phyloP scores from a whole-genome alignment of 352 stramenopile genomes.

The Pseudoperonospora humuli region DNA sequence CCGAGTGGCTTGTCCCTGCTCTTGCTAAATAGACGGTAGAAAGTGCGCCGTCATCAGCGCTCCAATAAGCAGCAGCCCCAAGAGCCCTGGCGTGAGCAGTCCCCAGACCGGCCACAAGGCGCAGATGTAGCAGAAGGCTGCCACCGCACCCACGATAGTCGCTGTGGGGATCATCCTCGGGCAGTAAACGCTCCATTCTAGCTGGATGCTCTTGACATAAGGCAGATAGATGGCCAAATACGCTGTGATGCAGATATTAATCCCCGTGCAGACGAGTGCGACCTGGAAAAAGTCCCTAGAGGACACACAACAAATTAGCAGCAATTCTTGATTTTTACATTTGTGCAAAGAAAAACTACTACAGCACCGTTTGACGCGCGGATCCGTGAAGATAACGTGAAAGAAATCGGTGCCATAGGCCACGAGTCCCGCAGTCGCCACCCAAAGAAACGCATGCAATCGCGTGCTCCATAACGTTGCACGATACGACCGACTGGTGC shows the following conservation, averaged over 20 bases:
- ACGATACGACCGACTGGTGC: conserved; percentile 29
- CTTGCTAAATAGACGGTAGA: conserved; percentile 70
- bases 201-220: conserved; percentile 68
- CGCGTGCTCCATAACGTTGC: conserved; percentile 61
- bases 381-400: conserved; percentile 54
- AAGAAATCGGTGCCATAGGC: conserved; percentile 70
- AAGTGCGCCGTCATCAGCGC: conserved; percentile 92
- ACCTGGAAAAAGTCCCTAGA: conserved; percentile 75
- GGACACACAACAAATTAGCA: conserved; percentile 1
- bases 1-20: background rate
- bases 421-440: conserved; percentile 39
- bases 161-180: conserved; percentile 87
- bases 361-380: conserved; percentile 33
- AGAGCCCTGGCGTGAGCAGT: conserved; percentile 84
- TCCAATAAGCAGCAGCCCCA: conserved; percentile 86
- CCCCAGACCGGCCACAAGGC: conserved; percentile 90
- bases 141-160: conserved; percentile 61
- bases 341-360: background rate
- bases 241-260: conserved; percentile 82
- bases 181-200: conserved; percentile 90
- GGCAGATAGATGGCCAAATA: conserved; percentile 86
- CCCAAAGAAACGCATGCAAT: conserved; percentile 68
- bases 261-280: conserved; percentile 60
- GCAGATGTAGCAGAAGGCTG: conserved; percentile 68
- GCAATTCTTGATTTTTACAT: background rate